phyloP scores from a whole-genome alignment of 2,329 filamentous ascomycete species.

The Fusarium devonianum region DNA sequence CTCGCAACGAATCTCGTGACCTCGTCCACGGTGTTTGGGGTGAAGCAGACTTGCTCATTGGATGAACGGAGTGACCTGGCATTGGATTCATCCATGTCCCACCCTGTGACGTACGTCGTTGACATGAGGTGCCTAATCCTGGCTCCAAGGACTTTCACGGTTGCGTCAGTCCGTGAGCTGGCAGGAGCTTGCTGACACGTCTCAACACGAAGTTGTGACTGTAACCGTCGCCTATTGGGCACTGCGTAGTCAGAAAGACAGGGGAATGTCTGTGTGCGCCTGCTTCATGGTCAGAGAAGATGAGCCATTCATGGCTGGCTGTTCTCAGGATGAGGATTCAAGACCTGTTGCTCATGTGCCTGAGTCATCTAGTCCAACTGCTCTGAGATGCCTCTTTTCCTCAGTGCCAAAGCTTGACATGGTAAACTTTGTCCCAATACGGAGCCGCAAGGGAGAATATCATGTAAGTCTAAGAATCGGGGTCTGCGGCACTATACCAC shows the following conservation, averaged over 20 bases:
- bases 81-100: slow-evolving; percentile 21
- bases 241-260: background rate
- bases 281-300: slow-evolving; percentile 9
- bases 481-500: too few species aligned
- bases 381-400: slow-evolving; percentile 1
- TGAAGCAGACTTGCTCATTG: slow-evolving; percentile 26
- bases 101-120: slow-evolving; percentile 31
- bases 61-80: slow-evolving; percentile 24
- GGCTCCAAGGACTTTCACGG: slow-evolving; percentile 11
- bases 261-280: slow-evolving; percentile 4
- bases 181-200: slow-evolving; percentile 19
- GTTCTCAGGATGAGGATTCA: slow-evolving; percentile 3
- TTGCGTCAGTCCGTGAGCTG: slow-evolving; percentile 29
- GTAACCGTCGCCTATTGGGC: slow-evolving; percentile 21
- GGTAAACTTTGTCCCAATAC: slow-evolving; percentile 26
- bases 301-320: slow-evolving; percentile 21
- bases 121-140: slow-evolving; percentile 22
- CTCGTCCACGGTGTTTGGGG: slow-evolving; percentile 31
- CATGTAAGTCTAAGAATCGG: too few species aligned
- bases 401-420: slow-evolving; percentile 9
- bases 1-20: slow-evolving; percentile 30
- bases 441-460: background rate
- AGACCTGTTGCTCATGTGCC: slow-evolving; percentile 9
- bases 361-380: slow-evolving; percentile 30
- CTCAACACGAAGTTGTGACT: slow-evolving; percentile 20